Evolutionary conservation across 805 yeast species (phyloP).

Genomic region (Sugiyamaella floridensis): DNA sequence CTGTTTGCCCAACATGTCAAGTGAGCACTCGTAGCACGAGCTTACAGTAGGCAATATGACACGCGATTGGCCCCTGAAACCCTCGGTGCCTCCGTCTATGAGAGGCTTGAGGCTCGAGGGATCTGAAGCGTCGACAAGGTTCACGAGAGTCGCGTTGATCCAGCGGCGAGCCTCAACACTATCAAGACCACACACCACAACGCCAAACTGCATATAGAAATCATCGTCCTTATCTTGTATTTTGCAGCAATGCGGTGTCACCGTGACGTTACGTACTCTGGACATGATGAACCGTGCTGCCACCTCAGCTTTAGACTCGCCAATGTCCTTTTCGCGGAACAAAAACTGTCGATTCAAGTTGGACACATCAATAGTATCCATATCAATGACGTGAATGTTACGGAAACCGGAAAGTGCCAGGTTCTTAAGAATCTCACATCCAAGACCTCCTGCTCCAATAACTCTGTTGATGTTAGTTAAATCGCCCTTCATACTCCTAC

Average conservation of each 20-base stretch:
- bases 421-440: slow-evolving; percentile 73
- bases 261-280: slow-evolving; percentile 36
- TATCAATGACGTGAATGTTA: slow-evolving; percentile 62
- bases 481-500: no score
- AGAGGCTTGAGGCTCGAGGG: slow-evolving; percentile 52
- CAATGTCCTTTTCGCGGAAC: slow-evolving; percentile 55
- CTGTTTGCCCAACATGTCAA: slow-evolving; percentile 55
- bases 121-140: slow-evolving; percentile 46
- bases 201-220: slow-evolving; percentile 60
- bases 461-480: slow-evolving; percentile 12
- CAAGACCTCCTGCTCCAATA: slow-evolving; percentile 79
- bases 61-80: slow-evolving; percentile 85
- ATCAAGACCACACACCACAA: slow-evolving; percentile 83
- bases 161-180: slow-evolving; percentile 85
- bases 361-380: slow-evolving; percentile 77
- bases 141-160: slow-evolving; percentile 67
- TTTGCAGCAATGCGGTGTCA: slow-evolving; percentile 56
- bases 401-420: slow-evolving; percentile 63
- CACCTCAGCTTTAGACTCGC: slow-evolving; percentile 56
- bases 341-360: slow-evolving; percentile 72
- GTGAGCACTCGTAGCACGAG: slow-evolving; percentile 89
- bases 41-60: slow-evolving; percentile 78
- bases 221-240: slow-evolving; percentile 57
- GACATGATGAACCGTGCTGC: slow-evolving; percentile 52
- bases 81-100: slow-evolving; percentile 95